Conservation (phyloP, 2,329 filamentous ascomycete species). For the Hypoxylon sp. region DNA sequence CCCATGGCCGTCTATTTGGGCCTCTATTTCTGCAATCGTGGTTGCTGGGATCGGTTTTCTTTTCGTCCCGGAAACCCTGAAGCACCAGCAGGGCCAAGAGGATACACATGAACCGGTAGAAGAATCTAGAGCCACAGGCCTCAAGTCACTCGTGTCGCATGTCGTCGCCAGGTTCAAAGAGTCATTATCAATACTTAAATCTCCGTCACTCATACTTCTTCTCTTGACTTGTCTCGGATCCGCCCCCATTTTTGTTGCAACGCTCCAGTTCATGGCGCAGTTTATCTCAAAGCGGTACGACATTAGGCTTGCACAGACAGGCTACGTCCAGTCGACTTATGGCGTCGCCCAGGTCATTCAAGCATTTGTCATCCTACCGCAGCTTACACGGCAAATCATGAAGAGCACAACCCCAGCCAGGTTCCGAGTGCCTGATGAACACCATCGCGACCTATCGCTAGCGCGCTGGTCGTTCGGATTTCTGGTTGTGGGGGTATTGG, state of each 20-base stretch:
- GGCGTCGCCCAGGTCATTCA: constrained; percentile 50
- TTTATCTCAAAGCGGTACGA: constrained; percentile 54
- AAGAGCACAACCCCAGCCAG: constrained; percentile 39
- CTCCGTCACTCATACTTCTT: constrained; percentile 49
- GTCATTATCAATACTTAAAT: constrained; percentile 50
- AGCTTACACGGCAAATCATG: constrained; percentile 46
- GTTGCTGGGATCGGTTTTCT: constrained; percentile 42
- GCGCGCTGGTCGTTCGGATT: constrained; percentile 50
- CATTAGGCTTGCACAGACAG: constrained; percentile 50
- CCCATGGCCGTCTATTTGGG: constrained; percentile 49
- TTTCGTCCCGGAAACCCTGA: constrained; percentile 52
- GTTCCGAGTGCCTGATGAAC: constrained; percentile 46
- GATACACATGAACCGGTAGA: background rate
- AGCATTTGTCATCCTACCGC: constrained; percentile 51
- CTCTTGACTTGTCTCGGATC: constrained; percentile 41
- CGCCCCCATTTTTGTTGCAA: constrained; percentile 41
- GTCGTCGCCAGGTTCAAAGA: constrained; percentile 44
- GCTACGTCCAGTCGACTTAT: constrained; percentile 53
- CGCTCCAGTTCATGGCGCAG: constrained; percentile 50
- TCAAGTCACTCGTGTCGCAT: constrained; percentile 38
- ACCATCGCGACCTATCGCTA: constrained; percentile 50
- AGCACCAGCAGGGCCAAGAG: constrained; percentile 26
- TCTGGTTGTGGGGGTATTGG: constrained; percentile 45
- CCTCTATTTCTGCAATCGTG: constrained; percentile 40
- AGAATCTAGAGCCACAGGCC: constrained; percentile 5